Evolutionary conservation across 345 rosid species (phyloP).

Genomic region (Eucalyptus paniculata): DNA sequence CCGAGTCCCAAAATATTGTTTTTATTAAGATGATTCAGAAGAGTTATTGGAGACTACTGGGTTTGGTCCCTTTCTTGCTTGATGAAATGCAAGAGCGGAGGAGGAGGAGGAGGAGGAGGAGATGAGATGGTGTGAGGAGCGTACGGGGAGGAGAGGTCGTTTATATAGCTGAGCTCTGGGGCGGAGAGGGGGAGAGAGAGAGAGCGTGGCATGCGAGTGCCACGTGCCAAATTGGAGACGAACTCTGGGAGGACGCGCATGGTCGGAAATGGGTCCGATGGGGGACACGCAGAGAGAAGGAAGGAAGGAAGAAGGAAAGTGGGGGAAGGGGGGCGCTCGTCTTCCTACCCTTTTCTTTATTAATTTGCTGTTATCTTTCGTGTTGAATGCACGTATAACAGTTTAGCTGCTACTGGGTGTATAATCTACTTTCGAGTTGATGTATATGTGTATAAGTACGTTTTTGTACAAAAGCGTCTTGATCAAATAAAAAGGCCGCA

Average conservation of each 20-base stretch:
- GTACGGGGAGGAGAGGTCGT: not conserved
- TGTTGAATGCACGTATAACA: not conserved
- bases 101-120: not conserved
- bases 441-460: not conserved
- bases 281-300: not conserved
- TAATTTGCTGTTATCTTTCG: not conserved
- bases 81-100: not conserved
- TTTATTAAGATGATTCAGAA: not conserved
- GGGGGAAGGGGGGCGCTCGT: not conserved
- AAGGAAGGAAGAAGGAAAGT: not conserved
- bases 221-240: not conserved
- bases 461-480: no score
- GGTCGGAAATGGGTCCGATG: not conserved
- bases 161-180: not conserved
- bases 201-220: not conserved
- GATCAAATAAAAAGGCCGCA: rapidly evolving
- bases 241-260: not conserved
- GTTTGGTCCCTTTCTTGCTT: not conserved
- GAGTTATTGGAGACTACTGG: not conserved
- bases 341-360: not conserved
- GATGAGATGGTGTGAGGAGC: no score
- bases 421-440: not conserved
- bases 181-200: not conserved
- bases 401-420: no score
- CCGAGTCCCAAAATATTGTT: not conserved